Base-by-base conservation (phyloP, 129 eudicot genomes). In the Lactuca sativa region DNA sequence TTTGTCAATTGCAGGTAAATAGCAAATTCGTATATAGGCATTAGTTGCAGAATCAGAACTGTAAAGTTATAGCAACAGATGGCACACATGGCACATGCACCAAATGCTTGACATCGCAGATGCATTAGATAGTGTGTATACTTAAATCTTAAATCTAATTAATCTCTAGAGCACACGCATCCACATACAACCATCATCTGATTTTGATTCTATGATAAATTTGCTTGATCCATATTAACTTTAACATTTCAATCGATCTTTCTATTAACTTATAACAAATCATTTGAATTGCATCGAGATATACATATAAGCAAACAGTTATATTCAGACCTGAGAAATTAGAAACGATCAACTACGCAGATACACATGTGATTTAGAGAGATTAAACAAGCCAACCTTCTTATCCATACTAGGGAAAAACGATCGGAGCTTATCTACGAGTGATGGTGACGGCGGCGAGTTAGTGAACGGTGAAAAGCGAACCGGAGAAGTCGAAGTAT, bases 371-470 rank as follows among this genome's bases (percentile, higher is more conserved):
- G 30, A 16, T 53, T 53, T n/a, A 2, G 25, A n/a, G 30, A 53
- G 58, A 61, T 37, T 15, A 2, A 25, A 1, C 2, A 62, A 40
- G 1, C 43, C 1, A 53, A 77, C 82, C 82, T 78, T 65, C 55
- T 64, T 78, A 17, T 78, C 82, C 82, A 78, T 70, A 40, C 3
- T 16, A 11, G 82, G 82, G 7, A 78, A 78, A 38, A 78, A 12
- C 62, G 77, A 64, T 47, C 68, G 68, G 67, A 78, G 68, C 68
- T 71, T 71, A 64, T 78, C 77, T 4, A 78, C 7, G 13, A 71
- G 73, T 56, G 82, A 44, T 66, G 82, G 67, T 31, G 81, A 76
- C 59, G 81, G 64, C 18, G 77, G 77, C 9, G 82, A 64, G 69
- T 11, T 63, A 44, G 14, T 12, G 64, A 77, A 77, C 30, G 77